Evolutionary conservation across 2,329 filamentous ascomycete species (phyloP), one percentile per base, ranked within the genome.

Genomic region (Stenocarpella maydis): DNA sequence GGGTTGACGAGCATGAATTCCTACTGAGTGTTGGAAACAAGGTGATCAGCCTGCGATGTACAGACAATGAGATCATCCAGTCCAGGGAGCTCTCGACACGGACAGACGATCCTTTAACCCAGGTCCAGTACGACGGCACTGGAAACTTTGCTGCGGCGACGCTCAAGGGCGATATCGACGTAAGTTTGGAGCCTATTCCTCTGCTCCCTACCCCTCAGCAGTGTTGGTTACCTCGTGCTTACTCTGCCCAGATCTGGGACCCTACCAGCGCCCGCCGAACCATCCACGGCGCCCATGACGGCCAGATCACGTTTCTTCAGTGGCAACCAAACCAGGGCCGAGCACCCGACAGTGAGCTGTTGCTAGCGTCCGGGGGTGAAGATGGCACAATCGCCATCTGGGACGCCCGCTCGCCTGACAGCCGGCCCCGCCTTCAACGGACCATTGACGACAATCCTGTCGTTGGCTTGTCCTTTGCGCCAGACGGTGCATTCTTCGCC

Each of bases 381-480:
- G 88, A 91, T 73, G 87, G 87, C 28, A 86, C 86, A 14, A 89
- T 91, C 60, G 81, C 85, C 54, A 86, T 91, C 31, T 91, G 88
- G 87, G 89, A 91, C 73, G 87, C 85, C 3, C 82, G 85, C 58
- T 82, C 81, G 45, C 77, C 83, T 1, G 87, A 89, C 65, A 84
- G 81, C 72, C 88, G 87, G 73, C 80, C 87, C 1, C 87, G 86
- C 71, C 87, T 84, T 71, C 88, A 86, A 67, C 85, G 90, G 80
- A 90, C 86, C 0, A 90, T 91, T 85, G 83, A 85, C 21, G 78
- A 76, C 31, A 81, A 82, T 1, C 84, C 87, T 9, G 86, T 90
- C 53, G 84, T 89, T 49, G 85, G 85, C 28, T 80, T 91, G 2
- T 83, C 88, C 1, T 90, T 91, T 71, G 90, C 88, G 0, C 88